Evolutionary conservation across 2,329 filamentous ascomycete species (phyloP).

Genomic region (Fusarium caatingaense): DNA sequence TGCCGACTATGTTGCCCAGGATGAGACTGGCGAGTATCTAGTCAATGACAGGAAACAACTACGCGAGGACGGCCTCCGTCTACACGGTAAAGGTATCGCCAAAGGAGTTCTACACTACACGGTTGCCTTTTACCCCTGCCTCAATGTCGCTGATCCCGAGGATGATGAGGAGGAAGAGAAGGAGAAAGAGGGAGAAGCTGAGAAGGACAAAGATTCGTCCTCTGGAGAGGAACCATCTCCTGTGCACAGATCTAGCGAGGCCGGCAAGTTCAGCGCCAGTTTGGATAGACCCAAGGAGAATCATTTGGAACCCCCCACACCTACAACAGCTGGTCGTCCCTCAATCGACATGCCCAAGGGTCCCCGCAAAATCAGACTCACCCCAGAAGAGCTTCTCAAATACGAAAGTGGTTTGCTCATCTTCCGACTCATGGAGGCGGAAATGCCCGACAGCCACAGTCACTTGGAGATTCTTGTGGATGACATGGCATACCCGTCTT

Average conservation of each 20-base stretch:
- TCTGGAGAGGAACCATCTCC: conserved; percentile 32
- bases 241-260: conserved; percentile 44
- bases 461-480: conserved; percentile 92
- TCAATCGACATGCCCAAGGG: conserved; percentile 61
- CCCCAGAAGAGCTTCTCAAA: conserved; percentile 81
- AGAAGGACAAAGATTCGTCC: conserved; percentile 28
- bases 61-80: conserved; percentile 74
- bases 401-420: conserved; percentile 94
- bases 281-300: conserved; percentile 48
- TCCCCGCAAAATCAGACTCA: conserved; percentile 81
- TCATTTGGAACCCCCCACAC: conserved; percentile 43
- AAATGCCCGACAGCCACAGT: conserved; percentile 79
- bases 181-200: conserved; percentile 45
- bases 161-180: conserved; percentile 75
- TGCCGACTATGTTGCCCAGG: conserved; percentile 81
- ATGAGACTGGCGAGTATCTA: conserved; percentile 82
- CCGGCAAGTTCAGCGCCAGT: conserved; percentile 59
- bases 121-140: conserved; percentile 87
- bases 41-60: conserved; percentile 80
- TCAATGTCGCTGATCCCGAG: conserved; percentile 89
- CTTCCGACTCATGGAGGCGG: conserved; percentile 92
- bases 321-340: conserved; percentile 59
- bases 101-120: conserved; percentile 89
- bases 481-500: conserved; percentile 92
- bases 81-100: conserved; percentile 76